Evolutionary conservation across 2,329 filamentous ascomycete species (phyloP), one percentile per base, ranked within the genome.

Genomic region (Diaporthe vaccinii): DNA sequence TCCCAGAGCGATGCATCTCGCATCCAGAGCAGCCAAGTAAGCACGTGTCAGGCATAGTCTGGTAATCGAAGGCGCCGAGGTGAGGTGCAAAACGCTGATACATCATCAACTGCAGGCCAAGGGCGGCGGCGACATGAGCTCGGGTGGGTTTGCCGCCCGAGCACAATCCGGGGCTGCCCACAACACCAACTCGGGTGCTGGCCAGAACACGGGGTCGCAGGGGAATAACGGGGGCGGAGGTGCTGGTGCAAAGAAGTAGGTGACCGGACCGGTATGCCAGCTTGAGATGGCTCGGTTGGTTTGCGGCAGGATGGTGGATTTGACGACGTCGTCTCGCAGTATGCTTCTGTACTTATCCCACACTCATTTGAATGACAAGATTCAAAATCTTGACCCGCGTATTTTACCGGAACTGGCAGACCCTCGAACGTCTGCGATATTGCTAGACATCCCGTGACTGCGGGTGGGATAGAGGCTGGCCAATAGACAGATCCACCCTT

Each of bases 161-260:
- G 70, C 70, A 17, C 57, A 72, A n/a, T 51, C 41, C 5, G 70
- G 14, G 4, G 70, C 31, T 8, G 70, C 41, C 1, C 8, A 15
- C 4, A 72, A 62, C 9, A 22, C 44, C 44, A 72, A 62, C 34
- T 28, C 70, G 9, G 57, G 44, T 3, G 44, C 28, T 20, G 70
- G 57, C 2, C 28, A 46, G 17, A 34, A 22, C 7, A 25, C 31
- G 9, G 58, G 22, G 2, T 12, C 58, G 3, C 59, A 73, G 34
- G 25, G 31, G 6, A 39, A 15, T 4, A 34, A 15, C n/a, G 28
- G 51, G 2, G 22, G 36, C 14, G 59, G 34, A 9, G 28, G 28
- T 5, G 20, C 59, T 44, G 25, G 41, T n/a, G 51, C 12, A 8
- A 74, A 74, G 44, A 74, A 74, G 72, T 70, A 74, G 41, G 25